phyloP scores from a whole-genome alignment of 352 stramenopile genomes.

The Blastocystis sp. region DNA sequence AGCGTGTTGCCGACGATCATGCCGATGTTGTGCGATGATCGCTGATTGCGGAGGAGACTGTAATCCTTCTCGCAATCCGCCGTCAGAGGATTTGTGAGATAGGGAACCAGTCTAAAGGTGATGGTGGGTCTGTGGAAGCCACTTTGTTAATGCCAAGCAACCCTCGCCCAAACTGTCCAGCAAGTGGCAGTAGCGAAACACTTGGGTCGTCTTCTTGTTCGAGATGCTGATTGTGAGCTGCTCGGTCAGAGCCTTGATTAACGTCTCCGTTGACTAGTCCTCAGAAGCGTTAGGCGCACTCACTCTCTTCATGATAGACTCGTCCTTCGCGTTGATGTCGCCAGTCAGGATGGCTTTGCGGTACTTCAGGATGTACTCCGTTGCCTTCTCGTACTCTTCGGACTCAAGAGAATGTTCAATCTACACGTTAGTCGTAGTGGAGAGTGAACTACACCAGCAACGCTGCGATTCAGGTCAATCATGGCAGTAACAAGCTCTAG shows the following conservation, averaged over 20 bases:
- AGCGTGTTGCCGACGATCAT: constrained; percentile 41
- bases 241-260: constrained; percentile 36
- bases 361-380: constrained; percentile 71
- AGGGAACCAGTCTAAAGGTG: constrained; percentile 1
- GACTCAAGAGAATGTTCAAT: constrained; percentile 55
- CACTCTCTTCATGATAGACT: constrained; percentile 62
- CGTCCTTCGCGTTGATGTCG: constrained; percentile 62
- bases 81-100: constrained; percentile 2
- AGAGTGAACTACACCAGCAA: constrained; percentile 28
- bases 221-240: constrained; percentile 32
- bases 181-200: constrained; percentile 66
- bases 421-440: neutral
- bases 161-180: constrained; percentile 58
- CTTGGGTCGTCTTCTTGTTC: constrained; percentile 47
- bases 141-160: constrained; percentile 14
- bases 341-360: constrained; percentile 49
- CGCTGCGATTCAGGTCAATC: constrained; percentile 63
- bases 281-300: no score
- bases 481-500: constrained; percentile 65
- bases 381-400: constrained; percentile 71
- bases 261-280: constrained; percentile 46
- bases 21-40: constrained; percentile 52
- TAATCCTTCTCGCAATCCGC: constrained; percentile 28
- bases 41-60: constrained; percentile 15
- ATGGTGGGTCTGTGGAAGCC: neutral